A percentile compares a stretch with the other conserved stretches of the same genome.
Conservation (phyloP, 352 stramenopile species). For the Phytophthora boehmeriae region DNA sequence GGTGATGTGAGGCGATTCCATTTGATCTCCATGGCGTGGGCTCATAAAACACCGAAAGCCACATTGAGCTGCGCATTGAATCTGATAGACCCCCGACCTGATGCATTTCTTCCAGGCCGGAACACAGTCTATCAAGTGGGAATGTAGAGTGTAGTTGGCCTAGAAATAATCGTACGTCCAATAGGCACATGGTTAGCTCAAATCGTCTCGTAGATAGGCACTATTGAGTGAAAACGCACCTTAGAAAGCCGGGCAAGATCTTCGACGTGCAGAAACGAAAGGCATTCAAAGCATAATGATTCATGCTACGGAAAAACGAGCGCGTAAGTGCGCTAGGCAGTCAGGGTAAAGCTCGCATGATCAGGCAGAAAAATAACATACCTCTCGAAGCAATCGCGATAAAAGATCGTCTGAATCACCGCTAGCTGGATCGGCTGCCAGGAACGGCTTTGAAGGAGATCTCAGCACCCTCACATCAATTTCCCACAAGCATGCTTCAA, state of each 20-base stretch:
- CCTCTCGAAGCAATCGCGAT: conserved; percentile 34
- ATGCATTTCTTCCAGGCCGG: conserved; percentile 81
- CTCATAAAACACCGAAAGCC: conserved; percentile 72
- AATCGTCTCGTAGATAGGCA: no score
- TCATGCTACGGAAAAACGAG: conserved; percentile 31
- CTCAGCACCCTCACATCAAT: conserved; percentile 44
- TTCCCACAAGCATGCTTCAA: conserved; percentile 67
- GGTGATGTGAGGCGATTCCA: conserved; percentile 42
- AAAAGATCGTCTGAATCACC: conserved; percentile 25
- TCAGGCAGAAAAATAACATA: conserved; percentile 13
- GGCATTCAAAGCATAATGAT: conserved; percentile 42
- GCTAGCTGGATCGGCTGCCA: conserved; percentile 20
- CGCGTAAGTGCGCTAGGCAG: no score
- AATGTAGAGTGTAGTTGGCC: conserved; percentile 47
- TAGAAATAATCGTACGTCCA: conserved; percentile 10
- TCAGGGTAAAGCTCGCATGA: no score
- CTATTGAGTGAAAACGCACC: conserved; percentile 11
- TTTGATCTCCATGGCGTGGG: conserved; percentile 53
- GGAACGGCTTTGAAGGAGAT: conserved; percentile 24
- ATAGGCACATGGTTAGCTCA: background rate
- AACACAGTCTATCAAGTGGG: conserved; percentile 45
- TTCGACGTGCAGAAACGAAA: conserved; percentile 51
- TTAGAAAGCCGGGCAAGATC: conserved; percentile 51
- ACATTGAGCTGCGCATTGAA: conserved; percentile 59
- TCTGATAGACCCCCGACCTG: conserved; percentile 53